phyloP scores from a whole-genome alignment of 75 land plant species.

The Cryptomeria japonica region DNA sequence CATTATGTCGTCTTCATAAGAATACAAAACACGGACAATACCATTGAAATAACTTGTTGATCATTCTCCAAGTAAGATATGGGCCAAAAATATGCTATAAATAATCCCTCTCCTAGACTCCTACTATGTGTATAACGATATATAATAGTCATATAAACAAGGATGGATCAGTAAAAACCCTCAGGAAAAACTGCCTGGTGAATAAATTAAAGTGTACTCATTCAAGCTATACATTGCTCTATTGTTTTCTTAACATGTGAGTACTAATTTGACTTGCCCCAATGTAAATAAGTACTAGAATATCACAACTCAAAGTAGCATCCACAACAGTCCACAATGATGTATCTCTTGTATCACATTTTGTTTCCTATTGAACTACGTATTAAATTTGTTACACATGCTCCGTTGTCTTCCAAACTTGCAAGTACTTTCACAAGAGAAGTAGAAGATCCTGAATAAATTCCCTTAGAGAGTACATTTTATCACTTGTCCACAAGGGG shows the following conservation, averaged over 20 bases:
- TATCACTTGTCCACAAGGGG: not conserved
- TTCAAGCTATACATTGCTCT: not conserved
- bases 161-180: not conserved
- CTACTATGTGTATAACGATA: no score
- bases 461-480: not conserved
- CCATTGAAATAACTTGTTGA: no score
- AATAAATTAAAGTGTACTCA: not conserved
- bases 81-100: not conserved
- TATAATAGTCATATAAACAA: no score
- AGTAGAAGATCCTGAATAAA: not conserved
- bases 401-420: not conserved
- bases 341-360: not conserved
- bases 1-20: no score
- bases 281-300: not conserved
- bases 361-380: no score
- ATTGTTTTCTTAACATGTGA: no score
- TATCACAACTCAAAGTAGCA: not conserved
- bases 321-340: not conserved
- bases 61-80: not conserved
- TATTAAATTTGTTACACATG: not conserved
- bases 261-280: no score
- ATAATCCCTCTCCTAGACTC: not conserved
- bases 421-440: not conserved
- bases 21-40: no score
- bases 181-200: not conserved